These are phyloP conservation scores for Pythium aquatile DNA, from an alignment of 352 stramenopile genomes.

Conservation along the genomic window DNA sequence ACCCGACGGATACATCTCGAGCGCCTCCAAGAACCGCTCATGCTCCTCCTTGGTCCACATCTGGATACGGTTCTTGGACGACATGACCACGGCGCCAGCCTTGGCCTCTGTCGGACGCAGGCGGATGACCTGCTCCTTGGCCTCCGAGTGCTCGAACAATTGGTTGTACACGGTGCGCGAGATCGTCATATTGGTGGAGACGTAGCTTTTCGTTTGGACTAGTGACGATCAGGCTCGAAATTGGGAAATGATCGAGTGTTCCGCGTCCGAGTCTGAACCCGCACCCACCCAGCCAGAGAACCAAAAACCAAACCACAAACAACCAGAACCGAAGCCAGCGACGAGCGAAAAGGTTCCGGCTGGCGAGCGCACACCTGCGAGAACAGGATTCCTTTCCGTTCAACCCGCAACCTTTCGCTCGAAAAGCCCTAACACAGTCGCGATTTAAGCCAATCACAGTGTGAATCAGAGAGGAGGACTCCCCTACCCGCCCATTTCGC, in stretches of 20 bases:
- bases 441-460: conserved; percentile 16
- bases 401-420: conserved; percentile 29
- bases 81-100: conserved; percentile 79
- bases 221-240: conserved; percentile 21
- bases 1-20: conserved; percentile 82
- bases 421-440: conserved; percentile 23
- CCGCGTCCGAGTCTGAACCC: neutral
- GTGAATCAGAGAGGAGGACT: neutral
- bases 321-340: conserved; percentile 13
- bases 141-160: conserved; percentile 78
- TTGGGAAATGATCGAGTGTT: conserved; percentile 23
- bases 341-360: conserved; percentile 27
- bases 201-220: neutral
- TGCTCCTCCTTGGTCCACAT: conserved; percentile 87
- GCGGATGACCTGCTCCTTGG: conserved; percentile 77
- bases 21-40: conserved; percentile 81
- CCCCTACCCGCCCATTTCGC: conserved; percentile 14
- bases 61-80: conserved; percentile 81
- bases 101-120: conserved; percentile 84
- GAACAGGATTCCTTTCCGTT: conserved; percentile 21
- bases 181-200: conserved; percentile 63
- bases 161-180: conserved; percentile 83
- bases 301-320: neutral
- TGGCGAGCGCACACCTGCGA: conserved; percentile 22
- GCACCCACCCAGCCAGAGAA: neutral